phyloP scores from a whole-genome alignment of 306 rosid species.

The Cotoneaster glaucophyllus region DNA sequence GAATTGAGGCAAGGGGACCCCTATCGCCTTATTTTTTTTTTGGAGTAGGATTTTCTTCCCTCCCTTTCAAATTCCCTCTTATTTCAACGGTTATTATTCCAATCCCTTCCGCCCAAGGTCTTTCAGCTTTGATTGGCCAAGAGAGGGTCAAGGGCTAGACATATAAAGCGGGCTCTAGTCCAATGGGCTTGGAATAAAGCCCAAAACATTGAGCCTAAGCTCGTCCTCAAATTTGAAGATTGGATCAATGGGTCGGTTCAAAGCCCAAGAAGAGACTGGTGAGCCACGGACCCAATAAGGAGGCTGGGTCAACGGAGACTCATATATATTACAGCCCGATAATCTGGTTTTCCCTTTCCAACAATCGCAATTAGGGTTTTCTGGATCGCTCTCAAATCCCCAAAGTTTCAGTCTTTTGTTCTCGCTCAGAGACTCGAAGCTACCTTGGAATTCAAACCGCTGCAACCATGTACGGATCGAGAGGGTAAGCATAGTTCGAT shows the following conservation, averaged over 20 bases:
- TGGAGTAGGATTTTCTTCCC: no score
- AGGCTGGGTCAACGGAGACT: neutral
- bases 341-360: neutral
- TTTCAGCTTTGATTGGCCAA: neutral
- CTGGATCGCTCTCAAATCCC: neutral
- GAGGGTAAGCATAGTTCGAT: constrained; percentile 3
- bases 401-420: neutral
- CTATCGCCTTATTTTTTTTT: no score
- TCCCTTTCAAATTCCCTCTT: no score
- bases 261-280: neutral
- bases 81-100: no score
- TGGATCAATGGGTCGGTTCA: neutral
- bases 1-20: no score
- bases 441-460: neutral
- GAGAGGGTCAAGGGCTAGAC: no score
- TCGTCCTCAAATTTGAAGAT: neutral
- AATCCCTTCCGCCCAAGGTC: no score
- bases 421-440: neutral
- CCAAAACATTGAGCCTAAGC: neutral
- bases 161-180: neutral
- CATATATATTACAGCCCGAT: no score
- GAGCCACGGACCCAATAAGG: neutral
- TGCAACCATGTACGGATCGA: constrained; percentile 12
- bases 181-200: neutral
- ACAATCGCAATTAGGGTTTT: neutral